Evolutionary conservation across 169 alveolate species (phyloP).

Genomic region (Plasmodium vivax): DNA sequence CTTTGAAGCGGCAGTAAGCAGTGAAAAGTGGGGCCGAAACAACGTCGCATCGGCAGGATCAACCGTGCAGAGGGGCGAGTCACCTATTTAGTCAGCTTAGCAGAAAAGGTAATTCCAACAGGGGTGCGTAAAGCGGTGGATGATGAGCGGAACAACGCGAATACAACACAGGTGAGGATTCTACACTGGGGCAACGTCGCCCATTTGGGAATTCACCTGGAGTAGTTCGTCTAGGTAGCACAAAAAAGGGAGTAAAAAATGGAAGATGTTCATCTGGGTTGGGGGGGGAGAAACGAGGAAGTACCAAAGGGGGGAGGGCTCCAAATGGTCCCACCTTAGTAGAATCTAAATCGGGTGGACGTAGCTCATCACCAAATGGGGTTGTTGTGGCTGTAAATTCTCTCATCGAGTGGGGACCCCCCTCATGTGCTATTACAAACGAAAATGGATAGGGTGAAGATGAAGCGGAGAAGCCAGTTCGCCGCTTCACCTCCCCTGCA

Average conservation of each 20-base stretch:
- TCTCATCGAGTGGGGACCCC: neutral
- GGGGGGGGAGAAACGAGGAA: neutral
- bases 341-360: neutral
- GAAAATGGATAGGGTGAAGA: neutral
- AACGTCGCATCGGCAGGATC: neutral
- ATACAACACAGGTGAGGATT: neutral
- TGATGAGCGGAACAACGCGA: neutral
- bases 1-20: neutral
- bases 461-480: neutral
- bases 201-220: neutral
- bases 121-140: neutral
- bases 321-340: neutral
- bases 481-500: neutral
- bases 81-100: neutral
- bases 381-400: neutral
- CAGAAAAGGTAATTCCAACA: neutral
- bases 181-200: neutral
- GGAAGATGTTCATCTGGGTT: neutral
- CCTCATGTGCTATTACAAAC: neutral
- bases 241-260: neutral
- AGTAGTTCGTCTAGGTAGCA: neutral
- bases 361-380: neutral
- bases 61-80: neutral
- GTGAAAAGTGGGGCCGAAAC: neutral
- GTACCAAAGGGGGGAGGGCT: too few relatives aligned